Evolutionary conservation across 768 basidiomycete genomes (phyloP).

Genomic region (Pulveroboletus frians): DNA sequence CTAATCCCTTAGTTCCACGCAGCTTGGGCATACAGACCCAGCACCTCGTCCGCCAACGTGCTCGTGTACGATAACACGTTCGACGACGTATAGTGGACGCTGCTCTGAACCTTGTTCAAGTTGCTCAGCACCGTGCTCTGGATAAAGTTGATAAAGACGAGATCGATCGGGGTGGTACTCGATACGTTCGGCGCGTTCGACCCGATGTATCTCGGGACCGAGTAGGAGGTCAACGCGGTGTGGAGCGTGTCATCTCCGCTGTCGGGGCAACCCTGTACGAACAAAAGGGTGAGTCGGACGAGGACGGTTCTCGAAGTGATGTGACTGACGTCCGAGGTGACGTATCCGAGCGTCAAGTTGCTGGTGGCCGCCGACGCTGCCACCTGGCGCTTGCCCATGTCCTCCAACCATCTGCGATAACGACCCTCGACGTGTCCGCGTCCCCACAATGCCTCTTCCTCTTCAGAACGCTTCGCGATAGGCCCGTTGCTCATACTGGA

Average conservation of each 20-base stretch:
- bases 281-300: too few relatives aligned
- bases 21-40: constrained; percentile 38
- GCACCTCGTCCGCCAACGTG: constrained; percentile 34
- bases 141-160: constrained; percentile 76
- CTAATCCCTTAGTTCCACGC: constrained; percentile 26
- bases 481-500: constrained; percentile 45
- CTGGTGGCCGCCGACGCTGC: constrained; percentile 32
- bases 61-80: constrained; percentile 56
- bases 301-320: neutral
- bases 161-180: constrained; percentile 52
- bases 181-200: constrained; percentile 49
- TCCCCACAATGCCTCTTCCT: constrained; percentile 28
- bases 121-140: constrained; percentile 44
- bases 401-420: constrained; percentile 54
- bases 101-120: constrained; percentile 52
- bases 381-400: constrained; percentile 39
- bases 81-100: constrained; percentile 42
- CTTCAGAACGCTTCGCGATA: constrained; percentile 13
- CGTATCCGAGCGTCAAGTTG: constrained; percentile 67
- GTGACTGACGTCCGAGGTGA: constrained; percentile 61
- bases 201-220: constrained; percentile 52
- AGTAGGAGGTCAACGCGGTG: constrained; percentile 51
- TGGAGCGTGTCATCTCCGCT: constrained; percentile 72
- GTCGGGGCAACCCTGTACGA: constrained; percentile 57
- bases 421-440: constrained; percentile 47